phyloP scores from a whole-genome alignment of 169 alveolate genomes.

The Plasmodium inui region DNA sequence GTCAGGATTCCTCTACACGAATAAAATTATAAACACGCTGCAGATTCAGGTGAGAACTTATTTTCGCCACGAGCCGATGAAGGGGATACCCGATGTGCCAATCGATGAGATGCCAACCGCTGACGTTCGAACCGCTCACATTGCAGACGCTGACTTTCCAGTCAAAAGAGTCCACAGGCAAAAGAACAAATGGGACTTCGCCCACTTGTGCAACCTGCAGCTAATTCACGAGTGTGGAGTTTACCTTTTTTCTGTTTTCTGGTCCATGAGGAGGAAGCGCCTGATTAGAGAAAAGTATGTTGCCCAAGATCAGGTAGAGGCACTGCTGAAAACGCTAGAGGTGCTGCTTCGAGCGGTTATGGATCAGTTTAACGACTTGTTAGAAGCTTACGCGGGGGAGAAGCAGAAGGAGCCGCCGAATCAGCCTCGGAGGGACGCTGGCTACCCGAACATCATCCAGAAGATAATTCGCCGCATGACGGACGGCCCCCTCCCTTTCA shows the following conservation, averaged over 20 bases:
- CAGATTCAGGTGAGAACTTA: background rate
- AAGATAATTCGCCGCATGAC: constrained; percentile 12
- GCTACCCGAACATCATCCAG: background rate
- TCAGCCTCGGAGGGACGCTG: background rate
- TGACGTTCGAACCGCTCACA: too few relatives aligned
- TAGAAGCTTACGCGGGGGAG: background rate
- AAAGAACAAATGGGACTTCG: constrained; percentile 5
- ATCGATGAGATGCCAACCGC: too few relatives aligned
- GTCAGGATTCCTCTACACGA: constrained; percentile 43
- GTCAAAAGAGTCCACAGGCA: background rate
- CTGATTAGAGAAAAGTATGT: background rate
- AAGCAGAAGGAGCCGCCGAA: background rate
- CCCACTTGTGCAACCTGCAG: constrained; percentile 21
- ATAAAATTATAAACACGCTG: constrained; percentile 45
- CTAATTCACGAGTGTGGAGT: constrained; percentile 35
- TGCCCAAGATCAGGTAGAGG: background rate
- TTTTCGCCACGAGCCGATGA: background rate
- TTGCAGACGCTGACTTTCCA: background rate
- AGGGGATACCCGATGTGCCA: background rate
- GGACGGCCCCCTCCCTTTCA: constrained; percentile 39
- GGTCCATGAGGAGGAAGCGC: constrained; percentile 4
- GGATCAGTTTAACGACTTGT: background rate
- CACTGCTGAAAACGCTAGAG: background rate
- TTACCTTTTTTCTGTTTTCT: constrained; percentile 34
- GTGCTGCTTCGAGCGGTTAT: background rate